Base-by-base conservation (phyloP, 78 protist genomes). In the Bodo saltans region DNA sequence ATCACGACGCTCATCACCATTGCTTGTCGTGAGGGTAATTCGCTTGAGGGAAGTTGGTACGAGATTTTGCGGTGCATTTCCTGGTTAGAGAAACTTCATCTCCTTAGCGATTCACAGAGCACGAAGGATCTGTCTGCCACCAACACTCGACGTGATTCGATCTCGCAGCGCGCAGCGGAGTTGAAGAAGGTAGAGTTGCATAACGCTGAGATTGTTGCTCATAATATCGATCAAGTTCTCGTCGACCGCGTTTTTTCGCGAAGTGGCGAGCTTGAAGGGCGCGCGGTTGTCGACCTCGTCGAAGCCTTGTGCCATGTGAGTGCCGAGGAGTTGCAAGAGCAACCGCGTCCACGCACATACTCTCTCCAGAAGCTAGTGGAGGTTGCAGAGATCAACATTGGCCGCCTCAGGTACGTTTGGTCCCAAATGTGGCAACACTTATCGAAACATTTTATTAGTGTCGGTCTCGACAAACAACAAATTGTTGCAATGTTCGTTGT, bases 401-500 rank as follows among this genome's bases (percentile, higher is more conserved):
- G 47, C 30, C 92, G 99, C 53, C 88, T 97, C 29, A 92, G 96
- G 34, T 68, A 91, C 42, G 98, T 95, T 52, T 97, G 99, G 99
- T 52, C 89, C n/a, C 83, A 88, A n/a, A 91, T 96, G 67, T 96
- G 98, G 98, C 21, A 30, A 33, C 39, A 83, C 74, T 53, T 96
- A 34, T 83, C 87, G 37, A 88, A 90, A 40, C 92, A 90, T 83
- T 95, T 95, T 79, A 52, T 88, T 12, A 83, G 73, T 25, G 89
- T 92, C 47, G 99, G 96, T 8, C 83, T 88, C 84, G 80, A 87
- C 75, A 35, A 52, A 34, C 86, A 90, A 72, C 73, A 29, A 69
- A 68, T 71, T 35, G 88, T 97, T 0, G 85, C 97, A 8, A 86
- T 91, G 86, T 93, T 91, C 60, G 95, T 98, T 25, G 83, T 97